Base-by-base conservation (phyloP, 495 filamentous ascomycete genomes). In the Neurospora africana region DNA sequence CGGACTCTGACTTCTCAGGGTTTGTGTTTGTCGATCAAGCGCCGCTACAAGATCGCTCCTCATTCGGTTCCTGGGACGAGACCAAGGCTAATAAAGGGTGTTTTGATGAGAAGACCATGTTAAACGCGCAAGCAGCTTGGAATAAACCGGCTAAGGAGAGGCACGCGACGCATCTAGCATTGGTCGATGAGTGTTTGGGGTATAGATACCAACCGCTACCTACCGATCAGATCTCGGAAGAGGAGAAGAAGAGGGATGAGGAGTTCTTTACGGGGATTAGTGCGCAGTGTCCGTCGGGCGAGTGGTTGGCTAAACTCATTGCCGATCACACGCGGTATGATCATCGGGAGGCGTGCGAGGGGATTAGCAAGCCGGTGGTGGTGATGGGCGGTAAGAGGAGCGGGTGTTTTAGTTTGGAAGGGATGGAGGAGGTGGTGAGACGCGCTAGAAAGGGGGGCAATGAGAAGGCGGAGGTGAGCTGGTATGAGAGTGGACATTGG, bases 291-390 rank as follows among this genome's bases (percentile, higher is more conserved):
- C 79, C 85, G 36, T 65, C 53, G 1, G 73, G 74, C 7, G 74
- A 65, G n/a, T 86, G 83, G 83, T 72, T 83, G 27, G 83, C 81
- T 2, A 76, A 74, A 69, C 36, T 86, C 70, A 76, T 86, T 68
- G 81, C 81, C 2, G 83, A 86, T 72, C 84, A 86, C 70, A 86
- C 84, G 23, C 13, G 79, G 21, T 82, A 83, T 41, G 84, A 86
- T 68, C 83, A 84, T 75, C 77, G 84, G 11, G 83, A 84, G 70
- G 82, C 80, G n/a, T 77, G 83, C 17, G 78, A 77, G 68, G 69
- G 71, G 27, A 79, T 81, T 15, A 70, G 13, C 35, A 78, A 78
- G 53, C 77, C 79, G 68, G 73, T 72, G 9, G 33, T 84, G 44
- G 83, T 86, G 3, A 75, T 86, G 73, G 80, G 82, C 0, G 84